Evolutionary conservation across 2,329 filamentous ascomycete species (phyloP), one percentile per base, ranked within the genome.

Genomic region (Neurospora crassa): DNA sequence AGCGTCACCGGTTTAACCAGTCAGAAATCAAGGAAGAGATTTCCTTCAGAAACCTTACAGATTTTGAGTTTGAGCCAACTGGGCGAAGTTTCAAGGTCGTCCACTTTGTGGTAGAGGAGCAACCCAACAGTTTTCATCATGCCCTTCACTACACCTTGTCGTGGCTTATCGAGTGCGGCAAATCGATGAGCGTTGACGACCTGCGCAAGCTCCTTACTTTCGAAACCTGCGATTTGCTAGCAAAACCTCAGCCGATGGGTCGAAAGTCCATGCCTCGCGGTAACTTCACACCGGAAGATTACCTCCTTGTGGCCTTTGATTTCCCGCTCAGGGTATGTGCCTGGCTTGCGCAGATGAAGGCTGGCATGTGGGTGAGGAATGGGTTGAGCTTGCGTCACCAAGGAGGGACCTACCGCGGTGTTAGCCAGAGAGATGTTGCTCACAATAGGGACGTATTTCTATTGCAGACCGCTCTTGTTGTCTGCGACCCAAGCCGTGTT

Each of bases 341-440:
- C 24, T 99, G 96, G 96, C 85, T 99, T 41, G 92, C 96, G 6
- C 96, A 99, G 82, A 98, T 99, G 89, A 97, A 97, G 80, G 94
- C 95, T 20, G 93, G 94, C 69, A 97, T 98, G 90, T 99, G 96
- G 96, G 95, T 99, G 74, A 90, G 96, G 71, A 99, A 99, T 78
- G 96, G 96, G 2, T 93, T 99, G 78, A 98, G 95, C 77, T 87
- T 99, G 69, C 90, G 95, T 47, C 96, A 99, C 79, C 96, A 99
- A 81, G 96, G 96, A 79, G 92, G 92, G 69, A 96, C 94, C 20
- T 99, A 99, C 79, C 90, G 94, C 18, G 94, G 93, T 53, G 93
- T 97, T 16, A 89, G 90, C 12, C 93, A 96, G 77, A 87, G 96
- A 75, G 96, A 99, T 80, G 92, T 97, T 24, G 94, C 93, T 1